phyloP scores from a whole-genome alignment of 2,329 filamentous ascomycete genomes.

The Stemphylium beticola region DNA sequence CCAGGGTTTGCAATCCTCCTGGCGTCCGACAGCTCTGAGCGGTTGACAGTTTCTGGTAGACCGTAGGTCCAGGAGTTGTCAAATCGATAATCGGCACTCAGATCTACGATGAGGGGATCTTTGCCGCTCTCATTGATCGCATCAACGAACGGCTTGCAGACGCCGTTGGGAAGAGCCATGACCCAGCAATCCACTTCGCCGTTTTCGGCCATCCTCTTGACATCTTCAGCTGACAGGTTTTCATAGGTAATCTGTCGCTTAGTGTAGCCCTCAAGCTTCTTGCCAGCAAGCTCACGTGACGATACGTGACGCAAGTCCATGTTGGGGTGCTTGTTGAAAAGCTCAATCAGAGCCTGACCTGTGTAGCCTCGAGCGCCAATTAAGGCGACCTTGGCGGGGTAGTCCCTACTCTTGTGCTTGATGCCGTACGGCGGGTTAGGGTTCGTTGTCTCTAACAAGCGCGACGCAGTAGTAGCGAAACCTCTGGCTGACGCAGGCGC shows the following conservation, averaged over 20 bases:
- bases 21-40: conserved; percentile 76
- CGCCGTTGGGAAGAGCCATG: conserved; percentile 94
- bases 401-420: conserved; percentile 84
- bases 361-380: conserved; percentile 95
- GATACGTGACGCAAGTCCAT: conserved; percentile 92
- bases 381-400: conserved; percentile 79
- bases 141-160: conserved; percentile 92
- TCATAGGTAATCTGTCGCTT: conserved; percentile 94
- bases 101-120: conserved; percentile 82
- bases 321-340: conserved; percentile 85
- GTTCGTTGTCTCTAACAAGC: conserved; percentile 65
- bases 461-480: conserved; percentile 61
- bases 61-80: conserved; percentile 86
- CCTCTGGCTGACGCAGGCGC: conserved; percentile 53
- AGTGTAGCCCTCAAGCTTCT: conserved; percentile 85
- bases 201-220: conserved; percentile 80
- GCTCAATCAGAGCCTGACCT: conserved; percentile 84
- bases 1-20: conserved; percentile 90
- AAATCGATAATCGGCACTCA: conserved; percentile 97
- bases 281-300: conserved; percentile 87
- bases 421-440: conserved; percentile 88
- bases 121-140: conserved; percentile 75
- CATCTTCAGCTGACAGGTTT: conserved; percentile 85
- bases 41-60: conserved; percentile 82
- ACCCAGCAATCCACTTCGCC: conserved; percentile 95